These are phyloP conservation scores for Verticillium zaregamsianum DNA, from an alignment of 2,329 filamentous ascomycete species.

Conservation along the genomic window DNA sequence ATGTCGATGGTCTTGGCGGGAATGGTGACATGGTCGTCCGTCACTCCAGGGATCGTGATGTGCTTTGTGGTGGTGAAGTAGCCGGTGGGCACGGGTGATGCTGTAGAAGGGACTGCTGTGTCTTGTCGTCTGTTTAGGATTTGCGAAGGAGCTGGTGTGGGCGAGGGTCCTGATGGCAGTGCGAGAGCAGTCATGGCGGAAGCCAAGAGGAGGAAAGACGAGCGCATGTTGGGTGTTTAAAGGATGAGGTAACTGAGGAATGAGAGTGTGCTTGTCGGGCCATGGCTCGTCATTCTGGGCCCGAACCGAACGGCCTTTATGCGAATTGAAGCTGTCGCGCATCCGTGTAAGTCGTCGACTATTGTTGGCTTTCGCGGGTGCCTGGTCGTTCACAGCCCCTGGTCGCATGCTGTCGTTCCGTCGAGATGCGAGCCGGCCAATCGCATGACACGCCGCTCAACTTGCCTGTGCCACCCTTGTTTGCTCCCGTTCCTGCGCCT, in stretches of 20 bases:
- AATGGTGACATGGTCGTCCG: constrained; percentile 20
- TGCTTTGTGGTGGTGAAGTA: constrained; percentile 23
- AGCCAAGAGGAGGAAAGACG: not conserved
- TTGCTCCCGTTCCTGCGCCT: not conserved
- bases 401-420: not conserved
- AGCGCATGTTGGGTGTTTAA: not conserved
- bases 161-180: not conserved
- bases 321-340: not conserved
- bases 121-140: not conserved
- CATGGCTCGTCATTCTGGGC: not conserved
- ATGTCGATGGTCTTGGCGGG: constrained; percentile 26
- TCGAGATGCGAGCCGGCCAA: not conserved
- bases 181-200: not conserved
- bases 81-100: not conserved
- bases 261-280: not conserved
- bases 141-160: not conserved
- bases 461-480: not conserved
- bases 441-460: not conserved
- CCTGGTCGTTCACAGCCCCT: not conserved
- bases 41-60: constrained; percentile 21
- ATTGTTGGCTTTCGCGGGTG: not conserved
- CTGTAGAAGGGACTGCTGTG: not conserved
- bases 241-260: not conserved
- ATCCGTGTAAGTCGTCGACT: not conserved
- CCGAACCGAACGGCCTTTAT: not conserved